A percentile compares a stretch with the other conserved stretches of the same genome.
phyloP scores from a whole-genome alignment of 164 flowering plant species.

The Vitis vinifera region DNA sequence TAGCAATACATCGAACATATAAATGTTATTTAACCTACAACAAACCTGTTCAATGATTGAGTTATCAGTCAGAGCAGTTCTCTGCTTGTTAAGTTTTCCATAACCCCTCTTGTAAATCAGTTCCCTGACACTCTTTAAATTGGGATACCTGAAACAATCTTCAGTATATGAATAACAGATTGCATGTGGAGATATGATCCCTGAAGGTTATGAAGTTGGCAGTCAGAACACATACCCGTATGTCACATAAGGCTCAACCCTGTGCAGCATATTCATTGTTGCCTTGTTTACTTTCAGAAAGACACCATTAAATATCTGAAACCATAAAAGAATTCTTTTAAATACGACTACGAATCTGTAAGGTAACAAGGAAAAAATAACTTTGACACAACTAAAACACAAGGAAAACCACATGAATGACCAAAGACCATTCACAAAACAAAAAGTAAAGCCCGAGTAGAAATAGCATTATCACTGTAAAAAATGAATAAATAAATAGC shows the following conservation, averaged over 20 bases:
- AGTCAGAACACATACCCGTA: conserved; percentile 37
- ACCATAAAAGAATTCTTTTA: background rate
- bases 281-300: conserved; percentile 72
- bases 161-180: background rate
- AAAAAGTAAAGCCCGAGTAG: no score
- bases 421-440: no score
- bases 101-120: conserved; percentile 61
- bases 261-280: conserved; percentile 62
- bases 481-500: no score
- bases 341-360: background rate
- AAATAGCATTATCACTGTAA: no score
- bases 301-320: conserved; percentile 67
- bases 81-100: conserved; percentile 48
- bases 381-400: background rate
- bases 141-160: conserved; percentile 45
- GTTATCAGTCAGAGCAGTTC: conserved; percentile 58
- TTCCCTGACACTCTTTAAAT: conserved; percentile 53
- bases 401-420: background rate
- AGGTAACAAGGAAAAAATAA: background rate
- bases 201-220: background rate
- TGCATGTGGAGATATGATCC: background rate
- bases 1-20: background rate
- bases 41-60: conserved; percentile 47
- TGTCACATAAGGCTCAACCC: conserved; percentile 68
- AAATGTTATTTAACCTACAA: background rate